Evolutionary conservation across 495 filamentous ascomycete genomes (phyloP), one percentile per base, ranked within the genome.

Genomic region (Aspergillus heteromorphus): DNA sequence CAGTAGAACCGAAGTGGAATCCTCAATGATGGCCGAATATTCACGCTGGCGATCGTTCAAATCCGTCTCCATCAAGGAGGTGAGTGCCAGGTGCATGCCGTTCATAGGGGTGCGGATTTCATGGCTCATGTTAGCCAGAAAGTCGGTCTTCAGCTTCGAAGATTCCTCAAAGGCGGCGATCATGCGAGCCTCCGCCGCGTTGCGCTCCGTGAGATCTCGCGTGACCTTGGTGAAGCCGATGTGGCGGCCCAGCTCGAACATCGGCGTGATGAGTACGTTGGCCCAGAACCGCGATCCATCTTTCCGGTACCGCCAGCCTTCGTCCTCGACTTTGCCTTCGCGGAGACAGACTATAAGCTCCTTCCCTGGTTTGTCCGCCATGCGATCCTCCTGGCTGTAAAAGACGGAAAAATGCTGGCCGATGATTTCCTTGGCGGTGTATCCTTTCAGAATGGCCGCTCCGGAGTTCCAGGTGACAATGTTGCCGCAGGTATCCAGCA

Each of bases 51-150:
- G 85, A 2, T 78, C 70, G 36, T 78, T 73, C 21, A 95, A 69
- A 6, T 74, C 63, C n/a, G 82, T 88, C 58, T 87, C 85, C 18
- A 85, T 67, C 25, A 92, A 70, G 51, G 89, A 76, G 38, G 88
- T 82, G 4, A 86, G 73, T 74, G 89, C 88, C 34, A 87, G 80
- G 45, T 88, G 83, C 60, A 91, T 86, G n/a, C 87, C 87, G 4
- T 83, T 82, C 65, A 88, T 87, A 6, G 85, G 85, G 6, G 91
- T 95, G 40, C 91, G 80, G 51, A 96, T 89, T 68, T 95, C 91
- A 68, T 95, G 91, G 19, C 83, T 88, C 89, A 95, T 95, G 70
- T 88, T 89, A 27, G 85, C 86, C 17, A 89, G 65, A 52, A 88
- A 89, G 23, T 84, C 82, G 18, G 76, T 82, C 59, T 87, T 87